A percentile compares a stretch with the other conserved stretches of the same genome.
Evolutionary conservation across 1,284 basidiomycete genomes (phyloP).

Genomic region (Phlebopus sp.): DNA sequence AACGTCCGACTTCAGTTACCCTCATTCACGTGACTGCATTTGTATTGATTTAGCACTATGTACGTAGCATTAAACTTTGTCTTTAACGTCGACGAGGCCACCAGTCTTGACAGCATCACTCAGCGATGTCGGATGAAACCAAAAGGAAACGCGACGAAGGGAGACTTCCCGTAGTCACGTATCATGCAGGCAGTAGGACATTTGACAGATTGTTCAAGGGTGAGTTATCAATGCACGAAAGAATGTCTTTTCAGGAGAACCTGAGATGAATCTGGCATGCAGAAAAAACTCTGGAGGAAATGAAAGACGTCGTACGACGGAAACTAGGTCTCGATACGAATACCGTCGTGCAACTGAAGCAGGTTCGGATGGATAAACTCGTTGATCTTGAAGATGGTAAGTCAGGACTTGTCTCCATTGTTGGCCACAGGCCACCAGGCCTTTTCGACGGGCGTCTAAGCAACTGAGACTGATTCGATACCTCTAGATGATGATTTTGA

Average conservation of each 20-base stretch:
- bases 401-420: conserved; percentile 13
- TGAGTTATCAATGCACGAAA: conserved; percentile 24
- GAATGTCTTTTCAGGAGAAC: neutral
- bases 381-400: conserved; percentile 74
- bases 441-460: neutral
- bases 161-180: conserved; percentile 53
- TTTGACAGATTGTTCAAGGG: conserved; percentile 70
- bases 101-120: neutral
- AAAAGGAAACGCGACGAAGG: conserved; percentile 48
- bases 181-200: conserved; percentile 44
- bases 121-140: conserved; percentile 32
- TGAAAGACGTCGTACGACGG: conserved; percentile 52
- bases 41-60: too few species aligned
- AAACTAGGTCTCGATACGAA: conserved; percentile 53
- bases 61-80: neutral
- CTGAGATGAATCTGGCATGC: conserved; percentile 10
- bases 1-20: too few species aligned
- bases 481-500: conserved; percentile 71
- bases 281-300: conserved; percentile 61
- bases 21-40: too few species aligned
- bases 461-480: conserved; percentile 6
- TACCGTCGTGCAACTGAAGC: conserved; percentile 47
- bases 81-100: neutral
- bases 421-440: too few species aligned
- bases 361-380: conserved; percentile 49